Conservation (phyloP, 768 basidiomycete genomes). For the Phylloporus scabripes region DNA sequence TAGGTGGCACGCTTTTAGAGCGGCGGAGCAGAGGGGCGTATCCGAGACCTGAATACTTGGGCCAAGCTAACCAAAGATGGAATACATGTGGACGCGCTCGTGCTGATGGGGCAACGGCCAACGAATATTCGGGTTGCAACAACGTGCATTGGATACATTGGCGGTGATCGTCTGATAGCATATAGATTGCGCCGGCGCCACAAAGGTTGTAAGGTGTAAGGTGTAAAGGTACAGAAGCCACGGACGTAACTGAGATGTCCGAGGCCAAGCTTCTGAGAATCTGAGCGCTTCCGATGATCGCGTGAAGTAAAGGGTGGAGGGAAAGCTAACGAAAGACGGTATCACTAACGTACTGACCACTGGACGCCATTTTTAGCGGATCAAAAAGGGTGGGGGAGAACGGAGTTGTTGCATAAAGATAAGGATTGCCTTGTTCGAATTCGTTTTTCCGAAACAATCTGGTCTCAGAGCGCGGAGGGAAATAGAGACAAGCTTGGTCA, state of each 20-base stretch:
- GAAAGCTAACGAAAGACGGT: conserved; percentile 5
- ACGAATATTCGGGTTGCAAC: conserved; percentile 9
- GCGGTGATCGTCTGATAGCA: conserved; percentile 21
- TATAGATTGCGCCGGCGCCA: conserved; percentile 22
- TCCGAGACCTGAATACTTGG: conserved; percentile 14
- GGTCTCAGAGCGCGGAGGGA: conserved; percentile 3
- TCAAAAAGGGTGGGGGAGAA: conserved; percentile 13
- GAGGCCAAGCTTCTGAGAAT: conserved; percentile 30
- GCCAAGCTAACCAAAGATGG: conserved; percentile 19
- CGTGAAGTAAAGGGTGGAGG: conserved; percentile 15
- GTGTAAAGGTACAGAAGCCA: conserved; percentile 26
- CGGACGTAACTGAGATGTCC: conserved; percentile 33
- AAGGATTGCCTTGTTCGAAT: conserved; percentile 12
- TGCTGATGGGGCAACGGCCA: conserved; percentile 14
- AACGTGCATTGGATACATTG: conserved; percentile 11
- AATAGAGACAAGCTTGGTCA: conserved; percentile 1
- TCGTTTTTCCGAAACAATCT: conserved; percentile 12
- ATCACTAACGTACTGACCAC: conserved; percentile 14
- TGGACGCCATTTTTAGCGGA: conserved; percentile 15
- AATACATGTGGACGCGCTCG: conserved; percentile 11
- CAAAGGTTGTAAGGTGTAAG: conserved; percentile 22
- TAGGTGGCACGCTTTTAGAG: conserved; percentile 15
- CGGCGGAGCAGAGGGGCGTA: conserved; percentile 20
- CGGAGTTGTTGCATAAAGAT: conserved; percentile 17
- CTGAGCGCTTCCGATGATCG: conserved; percentile 22